Conservation (phyloP, 2,329 filamentous ascomycete genomes). For the Pseudopithomyces chartarum region DNA sequence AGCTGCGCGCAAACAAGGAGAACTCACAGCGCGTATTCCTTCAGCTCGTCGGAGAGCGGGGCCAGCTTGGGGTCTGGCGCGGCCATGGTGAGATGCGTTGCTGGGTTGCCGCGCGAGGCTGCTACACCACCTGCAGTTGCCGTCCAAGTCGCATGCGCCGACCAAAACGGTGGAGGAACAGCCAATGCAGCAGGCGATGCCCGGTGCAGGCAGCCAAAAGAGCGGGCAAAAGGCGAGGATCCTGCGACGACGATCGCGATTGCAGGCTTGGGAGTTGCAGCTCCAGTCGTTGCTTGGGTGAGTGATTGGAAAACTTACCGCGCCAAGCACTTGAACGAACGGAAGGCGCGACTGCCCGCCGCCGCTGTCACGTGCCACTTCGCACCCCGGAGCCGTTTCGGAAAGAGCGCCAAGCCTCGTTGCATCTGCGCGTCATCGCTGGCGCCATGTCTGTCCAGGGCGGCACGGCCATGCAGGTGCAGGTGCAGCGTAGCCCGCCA, state of each 20-base stretch:
- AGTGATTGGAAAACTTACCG: constrained; percentile 3
- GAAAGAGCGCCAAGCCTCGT: constrained; percentile 20
- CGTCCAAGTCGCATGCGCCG: constrained; percentile 23
- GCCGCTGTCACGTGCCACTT: not conserved
- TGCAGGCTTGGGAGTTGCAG: not conserved
- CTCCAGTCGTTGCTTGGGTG: not conserved
- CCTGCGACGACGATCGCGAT: not conserved
- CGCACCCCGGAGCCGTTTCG: not conserved
- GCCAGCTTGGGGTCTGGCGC: constrained; percentile 36
- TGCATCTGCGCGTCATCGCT: constrained; percentile 27
- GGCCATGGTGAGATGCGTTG: constrained; percentile 37
- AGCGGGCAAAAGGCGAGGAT: not conserved
- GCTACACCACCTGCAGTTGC: constrained; percentile 26
- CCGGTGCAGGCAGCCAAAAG: not conserved
- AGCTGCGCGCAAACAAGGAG: not conserved
- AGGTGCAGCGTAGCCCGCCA: not conserved
- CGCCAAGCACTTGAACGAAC: constrained; percentile 1
- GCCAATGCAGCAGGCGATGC: not conserved
- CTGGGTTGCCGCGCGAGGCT: constrained; percentile 18
- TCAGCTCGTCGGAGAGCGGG: constrained; percentile 40
- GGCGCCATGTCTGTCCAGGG: not conserved
- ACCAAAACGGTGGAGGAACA: not conserved
- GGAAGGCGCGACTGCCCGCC: not conserved
- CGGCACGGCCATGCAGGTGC: too few species aligned
- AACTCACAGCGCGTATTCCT: constrained; percentile 37